Conservation (phyloP, 192 early-diverging fungal genomes). For the Rhizophagus clarus region DNA sequence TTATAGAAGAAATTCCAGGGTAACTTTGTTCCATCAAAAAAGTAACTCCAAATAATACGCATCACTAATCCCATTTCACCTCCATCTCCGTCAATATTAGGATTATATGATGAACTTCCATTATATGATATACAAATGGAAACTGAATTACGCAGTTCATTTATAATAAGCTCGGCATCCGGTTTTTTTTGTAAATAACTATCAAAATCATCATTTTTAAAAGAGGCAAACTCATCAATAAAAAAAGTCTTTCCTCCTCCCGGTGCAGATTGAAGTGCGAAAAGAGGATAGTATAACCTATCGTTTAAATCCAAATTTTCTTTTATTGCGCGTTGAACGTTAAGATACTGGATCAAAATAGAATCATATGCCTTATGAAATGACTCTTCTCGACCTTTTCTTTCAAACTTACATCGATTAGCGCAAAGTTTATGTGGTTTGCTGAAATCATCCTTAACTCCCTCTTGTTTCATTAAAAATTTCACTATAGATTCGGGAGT, state of each 20-base stretch:
- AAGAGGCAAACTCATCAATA: constrained; percentile 12
- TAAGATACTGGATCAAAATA: neutral
- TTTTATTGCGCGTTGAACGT: too few species aligned
- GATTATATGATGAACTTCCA: too few species aligned
- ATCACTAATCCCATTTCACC: neutral
- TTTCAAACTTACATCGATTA: neutral
- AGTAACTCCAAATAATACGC: neutral
- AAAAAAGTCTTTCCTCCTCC: neutral
- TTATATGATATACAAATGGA: too few species aligned
- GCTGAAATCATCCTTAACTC: neutral
- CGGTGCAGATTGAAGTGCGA: neutral
- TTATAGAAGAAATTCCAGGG: neutral
- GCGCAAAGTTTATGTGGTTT: neutral
- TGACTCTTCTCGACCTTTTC: neutral
- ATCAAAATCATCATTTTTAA: neutral
- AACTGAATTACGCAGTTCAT: too few species aligned
- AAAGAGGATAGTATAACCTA: neutral
- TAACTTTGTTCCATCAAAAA: neutral
- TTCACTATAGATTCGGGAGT: neutral
- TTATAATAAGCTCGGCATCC: too few species aligned
- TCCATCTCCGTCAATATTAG: neutral
- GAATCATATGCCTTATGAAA: neutral
- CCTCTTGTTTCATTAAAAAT: neutral
- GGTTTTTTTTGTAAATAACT: neutral
- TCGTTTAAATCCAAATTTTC: too few species aligned